These are phyloP conservation scores for Monilinia fructicola DNA, from an alignment of 2,329 filamentous ascomycete genomes.

Conservation along the genomic window DNA sequence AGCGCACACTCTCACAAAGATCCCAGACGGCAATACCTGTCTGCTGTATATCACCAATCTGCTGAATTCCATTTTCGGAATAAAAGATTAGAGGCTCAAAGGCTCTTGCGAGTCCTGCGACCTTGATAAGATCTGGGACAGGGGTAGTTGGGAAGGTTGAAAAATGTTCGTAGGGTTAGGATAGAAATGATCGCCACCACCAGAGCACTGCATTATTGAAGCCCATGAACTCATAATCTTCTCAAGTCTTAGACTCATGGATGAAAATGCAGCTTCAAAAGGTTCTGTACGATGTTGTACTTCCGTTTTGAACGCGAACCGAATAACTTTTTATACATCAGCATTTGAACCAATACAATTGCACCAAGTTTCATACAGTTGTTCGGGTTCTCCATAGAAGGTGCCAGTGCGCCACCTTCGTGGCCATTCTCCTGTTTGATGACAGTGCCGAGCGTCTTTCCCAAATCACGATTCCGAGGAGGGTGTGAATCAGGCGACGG, in stretches of 20 bases:
- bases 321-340: constrained; percentile 64
- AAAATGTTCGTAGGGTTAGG: constrained; percentile 64
- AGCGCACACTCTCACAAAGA: constrained; percentile 83
- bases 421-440: constrained; percentile 37
- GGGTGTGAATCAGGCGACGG: constrained; percentile 51
- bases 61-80: constrained; percentile 81
- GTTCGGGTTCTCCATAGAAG: constrained; percentile 42
- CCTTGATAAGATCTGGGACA: constrained; percentile 84
- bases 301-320: constrained; percentile 83
- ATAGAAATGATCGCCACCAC: constrained; percentile 64
- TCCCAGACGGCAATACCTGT: constrained; percentile 95
- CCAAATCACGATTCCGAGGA: constrained; percentile 42
- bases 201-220: constrained; percentile 61
- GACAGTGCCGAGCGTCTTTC: constrained; percentile 42
- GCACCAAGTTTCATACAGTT: constrained; percentile 49
- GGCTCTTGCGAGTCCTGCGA: constrained; percentile 82
- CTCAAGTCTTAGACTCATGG: constrained; percentile 59
- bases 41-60: constrained; percentile 85
- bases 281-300: constrained; percentile 84
- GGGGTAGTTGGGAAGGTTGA: constrained; percentile 64
- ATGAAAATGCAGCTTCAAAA: constrained; percentile 70
- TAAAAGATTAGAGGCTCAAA: constrained; percentile 96
- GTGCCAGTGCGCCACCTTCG: constrained; percentile 26
- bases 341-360: constrained; percentile 24
- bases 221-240: constrained; percentile 67